A percentile compares a stretch with the other conserved stretches of the same genome.
phyloP scores from a whole-genome alignment of 2,329 filamentous ascomycete species.

The Aspergillus chevalieri region DNA sequence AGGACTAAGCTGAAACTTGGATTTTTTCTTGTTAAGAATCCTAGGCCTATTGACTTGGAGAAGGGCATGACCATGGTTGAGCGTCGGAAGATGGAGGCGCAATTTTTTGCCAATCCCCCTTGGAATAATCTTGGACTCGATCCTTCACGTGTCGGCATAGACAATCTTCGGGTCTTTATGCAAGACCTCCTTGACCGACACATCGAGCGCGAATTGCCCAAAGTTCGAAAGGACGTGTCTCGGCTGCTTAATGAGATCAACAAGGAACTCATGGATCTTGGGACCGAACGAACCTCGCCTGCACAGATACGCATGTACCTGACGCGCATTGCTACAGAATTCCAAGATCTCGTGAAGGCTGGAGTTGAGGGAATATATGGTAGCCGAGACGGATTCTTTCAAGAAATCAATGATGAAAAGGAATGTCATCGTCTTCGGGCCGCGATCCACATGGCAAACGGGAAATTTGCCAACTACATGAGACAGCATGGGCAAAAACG shows the following conservation, averaged over 20 bases:
- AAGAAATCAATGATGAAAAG: neutral
- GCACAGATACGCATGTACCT: conserved; percentile 16
- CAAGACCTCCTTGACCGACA: conserved; percentile 15
- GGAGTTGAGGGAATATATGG: conserved; percentile 18
- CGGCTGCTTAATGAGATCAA: conserved; percentile 6
- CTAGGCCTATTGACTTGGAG: conserved; percentile 12
- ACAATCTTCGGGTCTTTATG: conserved; percentile 15
- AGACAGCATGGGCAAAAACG: conserved; percentile 11
- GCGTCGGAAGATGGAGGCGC: conserved; percentile 5
- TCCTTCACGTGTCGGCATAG: conserved; percentile 12
- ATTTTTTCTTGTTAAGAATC: conserved; percentile 25
- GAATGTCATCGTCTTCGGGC: conserved; percentile 12
- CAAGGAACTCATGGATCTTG: conserved; percentile 11
- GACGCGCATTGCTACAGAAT: conserved; percentile 14
- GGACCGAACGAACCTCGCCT: conserved; percentile 7
- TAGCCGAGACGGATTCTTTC: conserved; percentile 8
- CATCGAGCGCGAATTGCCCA: conserved; percentile 16
- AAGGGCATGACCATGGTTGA: conserved; percentile 4
- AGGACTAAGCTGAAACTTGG: conserved; percentile 22
- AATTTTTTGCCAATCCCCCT: conserved; percentile 11
- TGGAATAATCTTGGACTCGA: conserved; percentile 14
- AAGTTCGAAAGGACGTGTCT: conserved; percentile 13
- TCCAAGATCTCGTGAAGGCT: conserved; percentile 12
- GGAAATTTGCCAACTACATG: conserved; percentile 14
- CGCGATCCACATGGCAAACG: conserved; percentile 13